Percentiles rank a stretch among this genome's conserved stretches.
Conservation (phyloP, 352 stramenopile genomes). For the Pythium rhizo-oryzae region DNA sequence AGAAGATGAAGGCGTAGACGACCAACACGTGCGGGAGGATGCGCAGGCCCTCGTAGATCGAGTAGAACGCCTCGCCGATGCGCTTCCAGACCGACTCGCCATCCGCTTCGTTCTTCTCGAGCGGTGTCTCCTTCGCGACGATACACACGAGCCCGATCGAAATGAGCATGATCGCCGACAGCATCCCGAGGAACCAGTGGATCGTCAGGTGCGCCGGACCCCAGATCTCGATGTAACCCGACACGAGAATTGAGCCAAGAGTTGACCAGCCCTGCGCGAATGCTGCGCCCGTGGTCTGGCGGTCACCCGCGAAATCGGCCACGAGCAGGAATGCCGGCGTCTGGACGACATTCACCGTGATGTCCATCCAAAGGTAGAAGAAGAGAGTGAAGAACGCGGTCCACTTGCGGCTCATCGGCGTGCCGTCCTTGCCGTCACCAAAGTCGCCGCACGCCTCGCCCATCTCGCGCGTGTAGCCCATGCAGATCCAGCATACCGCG, state of each 20-base stretch:
- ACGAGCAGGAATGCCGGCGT: slow-evolving; percentile 48
- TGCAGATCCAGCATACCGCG: slow-evolving; percentile 50
- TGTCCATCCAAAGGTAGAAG: slow-evolving; percentile 67
- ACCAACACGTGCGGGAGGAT: slow-evolving; percentile 38
- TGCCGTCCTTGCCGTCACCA: slow-evolving; percentile 31
- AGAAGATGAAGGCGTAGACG: slow-evolving; percentile 44
- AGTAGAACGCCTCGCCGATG: not conserved
- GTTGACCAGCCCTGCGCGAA: slow-evolving; percentile 55
- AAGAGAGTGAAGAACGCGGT: slow-evolving; percentile 50
- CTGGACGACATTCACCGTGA: slow-evolving; percentile 53
- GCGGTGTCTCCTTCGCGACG: slow-evolving; percentile 41
- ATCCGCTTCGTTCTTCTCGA: slow-evolving; percentile 24
- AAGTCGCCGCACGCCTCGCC: slow-evolving; percentile 50
- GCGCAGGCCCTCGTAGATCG: slow-evolving; percentile 28
- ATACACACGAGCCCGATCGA: slow-evolving; percentile 17
- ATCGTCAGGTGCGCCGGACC: slow-evolving; percentile 49
- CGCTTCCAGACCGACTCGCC: not conserved
- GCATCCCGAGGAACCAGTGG: slow-evolving; percentile 54
- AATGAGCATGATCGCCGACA: slow-evolving; percentile 39
- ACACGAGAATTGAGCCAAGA: slow-evolving; percentile 47
- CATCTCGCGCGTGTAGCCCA: slow-evolving; percentile 57
- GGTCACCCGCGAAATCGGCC: slow-evolving; percentile 57
- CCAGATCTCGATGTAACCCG: slow-evolving; percentile 52
- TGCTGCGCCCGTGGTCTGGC: slow-evolving; percentile 49
- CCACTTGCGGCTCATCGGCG: slow-evolving; percentile 42